Base-by-base conservation (phyloP, 352 stramenopile species). In the Peronospora farinosa region DNA sequence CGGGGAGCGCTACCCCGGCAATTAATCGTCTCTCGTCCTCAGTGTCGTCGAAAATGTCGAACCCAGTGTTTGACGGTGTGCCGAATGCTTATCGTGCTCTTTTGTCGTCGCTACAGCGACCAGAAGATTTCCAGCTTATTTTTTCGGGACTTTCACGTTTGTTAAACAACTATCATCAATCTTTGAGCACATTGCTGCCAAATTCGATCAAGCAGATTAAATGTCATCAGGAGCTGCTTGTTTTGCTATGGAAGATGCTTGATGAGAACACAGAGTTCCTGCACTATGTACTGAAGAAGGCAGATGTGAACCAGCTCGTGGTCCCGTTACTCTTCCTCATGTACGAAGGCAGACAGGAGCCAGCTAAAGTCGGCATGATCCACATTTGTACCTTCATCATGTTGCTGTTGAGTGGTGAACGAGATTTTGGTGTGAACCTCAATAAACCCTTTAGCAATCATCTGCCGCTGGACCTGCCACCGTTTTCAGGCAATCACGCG, bases 351-450 rank as follows among this genome's bases (percentile, higher is more conserved):
- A 78, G 95, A n/a, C 88, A 95, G 51, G 92, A 98, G 58, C 79
- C 88, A 35, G 90, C 91, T 13, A 96, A 96, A 53, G 81, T 95
- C 10, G 95, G 95, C 30, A 88, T 99, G 72, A 95, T 98, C 33
- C 95, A 99, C 67, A 98, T 99, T 48, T 98, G 95, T 59, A 98
- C 95, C 13, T 99, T 99, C 66, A 95, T 98, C 25, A 46, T 99
- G 37, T 67, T 99, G 32, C 88, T 99, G 51, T 69, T 99, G 10
- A 97, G 84, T 38, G 96, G 96, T 23, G 95, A 99, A 54, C 79
- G 96, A 33, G 88, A 94, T 50, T 99, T 99, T 78, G 94, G 95
- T 25, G 95, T 99, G 28, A 89, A 83, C 32, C 79, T 99, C 16
- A 99, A 99, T 78, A 95, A 97, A 54, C 74, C 90, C 1, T 98